A percentile compares a stretch with the other conserved stretches of the same genome.
Evolutionary conservation across 768 basidiomycete species (phyloP).

Genomic region (Podaxis mareebaensis): DNA sequence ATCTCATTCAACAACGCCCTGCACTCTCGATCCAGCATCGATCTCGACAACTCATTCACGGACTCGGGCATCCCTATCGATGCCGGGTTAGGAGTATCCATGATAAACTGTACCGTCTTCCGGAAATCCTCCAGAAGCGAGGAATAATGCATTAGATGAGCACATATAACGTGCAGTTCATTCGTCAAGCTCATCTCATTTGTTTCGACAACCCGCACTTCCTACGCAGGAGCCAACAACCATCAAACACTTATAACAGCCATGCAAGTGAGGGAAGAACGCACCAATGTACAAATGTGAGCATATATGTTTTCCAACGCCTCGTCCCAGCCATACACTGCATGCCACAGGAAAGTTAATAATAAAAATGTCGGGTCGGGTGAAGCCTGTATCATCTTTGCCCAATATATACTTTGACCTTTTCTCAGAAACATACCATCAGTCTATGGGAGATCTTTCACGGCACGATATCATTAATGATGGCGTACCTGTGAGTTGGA

Average conservation of each 20-base stretch:
- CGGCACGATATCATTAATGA: background rate
- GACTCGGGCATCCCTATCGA: slow-evolving; percentile 20
- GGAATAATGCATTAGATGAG: slow-evolving; percentile 51
- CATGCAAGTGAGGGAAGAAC: slow-evolving; percentile 17
- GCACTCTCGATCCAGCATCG: slow-evolving; percentile 37
- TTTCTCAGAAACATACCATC: background rate
- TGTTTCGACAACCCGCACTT: slow-evolving; percentile 42
- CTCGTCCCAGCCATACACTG: slow-evolving; percentile 64
- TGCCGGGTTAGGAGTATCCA: slow-evolving; percentile 40
- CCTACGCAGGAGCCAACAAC: slow-evolving; percentile 29
- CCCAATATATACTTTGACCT: slow-evolving; percentile 50
- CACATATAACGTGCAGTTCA: slow-evolving; percentile 51
- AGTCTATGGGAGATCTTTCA: background rate
- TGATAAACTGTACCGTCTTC: slow-evolving; percentile 46
- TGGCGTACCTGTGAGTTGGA: slow-evolving; percentile 42
- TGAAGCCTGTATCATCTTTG: slow-evolving; percentile 37
- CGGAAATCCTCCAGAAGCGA: slow-evolving; percentile 48
- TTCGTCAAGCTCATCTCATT: slow-evolving; percentile 44
- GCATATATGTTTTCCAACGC: slow-evolving; percentile 51
- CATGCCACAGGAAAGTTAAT: slow-evolving; percentile 56
- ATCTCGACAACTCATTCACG: background rate
- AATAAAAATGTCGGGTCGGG: slow-evolving; percentile 57
- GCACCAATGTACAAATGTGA: slow-evolving; percentile 49
- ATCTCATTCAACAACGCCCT: slow-evolving; percentile 42
- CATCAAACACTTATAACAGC: background rate